Conservation (phyloP, 2,329 filamentous ascomycete species). For the Fusarium devonianum region DNA sequence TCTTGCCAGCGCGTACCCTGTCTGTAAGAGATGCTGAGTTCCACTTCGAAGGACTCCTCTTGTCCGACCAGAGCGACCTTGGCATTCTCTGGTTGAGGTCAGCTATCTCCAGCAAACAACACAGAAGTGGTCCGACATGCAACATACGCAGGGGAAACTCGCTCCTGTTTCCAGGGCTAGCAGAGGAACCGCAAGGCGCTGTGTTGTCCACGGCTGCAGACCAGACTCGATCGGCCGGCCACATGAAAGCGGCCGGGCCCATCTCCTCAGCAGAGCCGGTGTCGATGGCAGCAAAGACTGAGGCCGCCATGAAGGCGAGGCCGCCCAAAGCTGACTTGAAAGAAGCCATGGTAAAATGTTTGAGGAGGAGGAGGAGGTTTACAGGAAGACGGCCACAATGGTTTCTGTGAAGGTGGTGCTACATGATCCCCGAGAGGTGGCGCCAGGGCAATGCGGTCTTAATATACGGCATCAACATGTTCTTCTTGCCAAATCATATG, state of each 20-base stretch:
- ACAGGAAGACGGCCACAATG: not conserved
- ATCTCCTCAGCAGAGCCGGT: constrained; percentile 40
- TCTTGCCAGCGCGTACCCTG: constrained; percentile 50
- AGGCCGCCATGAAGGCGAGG: constrained; percentile 20
- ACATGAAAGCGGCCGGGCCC: constrained; percentile 66
- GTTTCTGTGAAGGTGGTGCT: too few relatives aligned
- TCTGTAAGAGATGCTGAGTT: constrained; percentile 60
- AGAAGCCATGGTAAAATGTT: constrained; percentile 21
- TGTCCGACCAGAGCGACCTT: constrained; percentile 63
- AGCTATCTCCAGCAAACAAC: not conserved
- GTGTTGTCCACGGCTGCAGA: constrained; percentile 61
- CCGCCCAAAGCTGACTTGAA: constrained; percentile 29
- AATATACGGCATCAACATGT: constrained; percentile 16
- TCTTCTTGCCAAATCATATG: constrained; percentile 1
- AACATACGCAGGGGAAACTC: constrained; percentile 62
- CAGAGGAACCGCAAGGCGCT: constrained; percentile 62
- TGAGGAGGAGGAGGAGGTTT: not conserved
- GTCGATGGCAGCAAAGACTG: constrained; percentile 17
- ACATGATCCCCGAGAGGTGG: not conserved
- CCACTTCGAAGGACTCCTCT: constrained; percentile 62
- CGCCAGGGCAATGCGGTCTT: constrained; percentile 16
- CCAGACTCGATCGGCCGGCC: constrained; percentile 67
- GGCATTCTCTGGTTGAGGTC: constrained; percentile 55
- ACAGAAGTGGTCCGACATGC: constrained; percentile 39
- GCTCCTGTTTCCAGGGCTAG: constrained; percentile 57